Evolutionary conservation across 441 rosid species (phyloP).

Genomic region (Pelargonium fulgidum): DNA sequence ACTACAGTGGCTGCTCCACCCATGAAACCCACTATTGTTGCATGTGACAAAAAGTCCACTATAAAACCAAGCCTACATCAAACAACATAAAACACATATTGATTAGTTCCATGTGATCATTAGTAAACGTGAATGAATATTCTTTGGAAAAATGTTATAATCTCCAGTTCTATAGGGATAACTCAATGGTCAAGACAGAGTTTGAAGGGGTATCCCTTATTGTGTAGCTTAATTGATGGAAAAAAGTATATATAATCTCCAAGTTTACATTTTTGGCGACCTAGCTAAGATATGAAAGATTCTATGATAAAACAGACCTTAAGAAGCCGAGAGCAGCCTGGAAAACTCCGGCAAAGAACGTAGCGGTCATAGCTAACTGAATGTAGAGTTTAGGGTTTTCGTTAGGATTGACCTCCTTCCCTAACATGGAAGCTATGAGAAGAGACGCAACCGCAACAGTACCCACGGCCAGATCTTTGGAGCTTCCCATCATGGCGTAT

Average conservation of each 20-base stretch:
- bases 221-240: too few relatives aligned
- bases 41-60: constrained; percentile 87
- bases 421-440: constrained; percentile 46
- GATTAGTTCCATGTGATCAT: neutral
- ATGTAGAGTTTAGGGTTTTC: constrained; percentile 53
- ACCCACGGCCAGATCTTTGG: constrained; percentile 71
- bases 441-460: constrained; percentile 76
- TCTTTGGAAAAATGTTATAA: too few relatives aligned
- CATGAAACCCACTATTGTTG: constrained; percentile 91
- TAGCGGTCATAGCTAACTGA: constrained; percentile 57
- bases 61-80: constrained; percentile 50
- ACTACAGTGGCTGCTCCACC: constrained; percentile 75
- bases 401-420: constrained; percentile 26
- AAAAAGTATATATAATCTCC: too few relatives aligned
- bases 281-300: too few relatives aligned
- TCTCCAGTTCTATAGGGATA: too few relatives aligned
- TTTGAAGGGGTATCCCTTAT: too few relatives aligned
- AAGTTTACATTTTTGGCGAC: too few relatives aligned
- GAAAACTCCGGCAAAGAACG: constrained; percentile 69
- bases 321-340: constrained; percentile 51
- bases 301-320: constrained; percentile 30
- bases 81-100: too few relatives aligned
- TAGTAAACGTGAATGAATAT: too few relatives aligned
- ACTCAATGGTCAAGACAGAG: too few relatives aligned
- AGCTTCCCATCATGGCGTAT: constrained; percentile 71